A percentile compares a stretch with the other conserved stretches of the same genome.
Conservation (phyloP, 768 basidiomycete species). For the Hypholoma fasciculare region DNA sequence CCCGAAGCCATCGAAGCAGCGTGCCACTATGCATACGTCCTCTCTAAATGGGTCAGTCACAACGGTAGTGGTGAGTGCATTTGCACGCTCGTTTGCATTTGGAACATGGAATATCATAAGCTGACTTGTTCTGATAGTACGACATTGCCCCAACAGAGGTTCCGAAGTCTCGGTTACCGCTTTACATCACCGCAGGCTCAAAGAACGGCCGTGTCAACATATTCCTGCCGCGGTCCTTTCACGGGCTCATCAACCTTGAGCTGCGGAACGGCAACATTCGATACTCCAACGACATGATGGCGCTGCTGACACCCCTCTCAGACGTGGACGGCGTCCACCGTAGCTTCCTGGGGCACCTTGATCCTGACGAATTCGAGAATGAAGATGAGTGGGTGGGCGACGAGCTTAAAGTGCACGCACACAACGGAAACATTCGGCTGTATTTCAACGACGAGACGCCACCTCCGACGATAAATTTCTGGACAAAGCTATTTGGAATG, state of each 20-base stretch:
- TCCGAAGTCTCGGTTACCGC: conserved; percentile 17
- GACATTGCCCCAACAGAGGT: conserved; percentile 7
- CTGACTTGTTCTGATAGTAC: conserved; percentile 13
- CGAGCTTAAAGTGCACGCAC: background rate
- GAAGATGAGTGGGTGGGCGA: conserved; percentile 6
- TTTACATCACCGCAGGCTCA: conserved; percentile 18
- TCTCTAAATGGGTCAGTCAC: background rate
- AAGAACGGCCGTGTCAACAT: conserved; percentile 11
- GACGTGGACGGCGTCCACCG: conserved; percentile 25
- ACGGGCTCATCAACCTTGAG: conserved; percentile 28
- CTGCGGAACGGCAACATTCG: conserved; percentile 22
- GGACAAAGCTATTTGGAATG: background rate
- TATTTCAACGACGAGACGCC: conserved; percentile 1
- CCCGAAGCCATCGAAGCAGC: conserved; percentile 1
- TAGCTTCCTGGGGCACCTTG: conserved; percentile 35
- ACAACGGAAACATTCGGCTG: background rate
- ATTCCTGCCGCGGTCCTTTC: conserved; percentile 4
- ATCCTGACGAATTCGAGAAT: conserved; percentile 5
- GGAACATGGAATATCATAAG: background rate
- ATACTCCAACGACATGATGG: conserved; percentile 26
- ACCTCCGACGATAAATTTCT: background rate
- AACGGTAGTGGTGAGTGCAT: background rate
- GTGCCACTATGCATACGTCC: conserved; percentile 10
- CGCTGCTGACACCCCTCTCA: conserved; percentile 26
- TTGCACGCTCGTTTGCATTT: background rate